A percentile compares a stretch with the other conserved stretches of the same genome.
Conservation (phyloP, 257 asterid genomes). For the Cordia subcordata region DNA sequence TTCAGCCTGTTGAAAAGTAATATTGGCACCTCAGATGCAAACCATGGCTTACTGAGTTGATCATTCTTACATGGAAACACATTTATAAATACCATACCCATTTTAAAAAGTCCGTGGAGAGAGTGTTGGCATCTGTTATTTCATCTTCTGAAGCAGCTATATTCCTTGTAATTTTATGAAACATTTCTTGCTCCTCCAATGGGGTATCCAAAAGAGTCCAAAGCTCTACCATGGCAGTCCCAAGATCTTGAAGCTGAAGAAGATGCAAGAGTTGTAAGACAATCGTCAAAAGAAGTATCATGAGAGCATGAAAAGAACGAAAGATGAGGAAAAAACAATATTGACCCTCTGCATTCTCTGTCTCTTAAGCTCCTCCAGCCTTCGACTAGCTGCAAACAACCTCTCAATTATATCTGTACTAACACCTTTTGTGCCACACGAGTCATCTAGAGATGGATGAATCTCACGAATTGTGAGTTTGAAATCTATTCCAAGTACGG, state of each 20-base stretch:
- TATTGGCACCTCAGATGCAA: background rate
- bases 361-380: constrained; percentile 54
- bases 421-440: constrained; percentile 40
- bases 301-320: background rate
- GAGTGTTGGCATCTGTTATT: constrained; percentile 55
- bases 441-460: constrained; percentile 57
- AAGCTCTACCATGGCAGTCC: constrained; percentile 73
- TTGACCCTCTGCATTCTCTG: constrained; percentile 68
- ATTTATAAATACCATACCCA: constrained; percentile 26
- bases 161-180: constrained; percentile 50
- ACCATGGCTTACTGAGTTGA: background rate
- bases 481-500: constrained; percentile 80
- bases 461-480: constrained; percentile 42
- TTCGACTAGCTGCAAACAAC: constrained; percentile 38
- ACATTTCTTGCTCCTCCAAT: constrained; percentile 57
- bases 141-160: constrained; percentile 75
- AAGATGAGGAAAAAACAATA: constrained; percentile 10
- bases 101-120: constrained; percentile 52
- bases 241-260: constrained; percentile 78
- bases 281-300: constrained; percentile 3
- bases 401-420: constrained; percentile 46
- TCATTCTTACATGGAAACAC: background rate
- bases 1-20: constrained; percentile 58
- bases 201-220: constrained; percentile 93
- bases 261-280: constrained; percentile 14